Evolutionary conservation across 2,329 filamentous ascomycete genomes (phyloP).

Genomic region (Tolypocladium ophioglossoides): DNA sequence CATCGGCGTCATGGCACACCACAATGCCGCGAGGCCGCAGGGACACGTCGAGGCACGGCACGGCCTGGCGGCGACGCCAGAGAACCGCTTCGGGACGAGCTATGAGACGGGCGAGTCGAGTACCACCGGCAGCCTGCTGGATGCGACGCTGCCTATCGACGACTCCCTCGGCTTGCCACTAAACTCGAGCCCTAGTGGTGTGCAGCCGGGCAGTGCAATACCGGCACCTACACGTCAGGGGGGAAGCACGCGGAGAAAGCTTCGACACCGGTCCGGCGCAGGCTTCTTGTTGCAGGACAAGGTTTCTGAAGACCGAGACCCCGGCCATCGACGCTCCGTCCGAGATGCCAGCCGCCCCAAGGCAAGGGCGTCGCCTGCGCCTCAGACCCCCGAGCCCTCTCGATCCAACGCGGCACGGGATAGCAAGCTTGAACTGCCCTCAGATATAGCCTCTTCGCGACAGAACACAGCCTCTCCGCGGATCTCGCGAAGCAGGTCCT

Average conservation of each 20-base stretch:
- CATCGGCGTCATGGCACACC: constrained; percentile 10
- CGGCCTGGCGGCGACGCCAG: constrained; percentile 5
- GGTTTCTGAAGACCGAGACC: constrained; percentile 21
- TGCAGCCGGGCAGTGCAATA: background rate
- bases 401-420: background rate
- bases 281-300: constrained; percentile 41
- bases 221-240: constrained; percentile 10
- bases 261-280: constrained; percentile 35
- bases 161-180: background rate
- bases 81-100: constrained; percentile 12
- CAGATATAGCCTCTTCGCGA: background rate
- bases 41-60: constrained; percentile 1
- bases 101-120: constrained; percentile 37
- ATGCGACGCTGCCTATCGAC: background rate
- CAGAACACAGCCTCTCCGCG: background rate
- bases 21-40: constrained; percentile 7
- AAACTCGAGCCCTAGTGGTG: background rate
- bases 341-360: constrained; percentile 12
- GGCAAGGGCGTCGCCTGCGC: constrained; percentile 7
- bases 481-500: background rate
- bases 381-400: constrained; percentile 1
- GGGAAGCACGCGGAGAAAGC: constrained; percentile 18
- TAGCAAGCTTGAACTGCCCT: background rate
- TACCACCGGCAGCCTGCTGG: constrained; percentile 5
- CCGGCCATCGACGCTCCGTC: constrained; percentile 17